phyloP scores from a whole-genome alignment of 2,329 filamentous ascomycete genomes.

The Botrytis fabae region DNA sequence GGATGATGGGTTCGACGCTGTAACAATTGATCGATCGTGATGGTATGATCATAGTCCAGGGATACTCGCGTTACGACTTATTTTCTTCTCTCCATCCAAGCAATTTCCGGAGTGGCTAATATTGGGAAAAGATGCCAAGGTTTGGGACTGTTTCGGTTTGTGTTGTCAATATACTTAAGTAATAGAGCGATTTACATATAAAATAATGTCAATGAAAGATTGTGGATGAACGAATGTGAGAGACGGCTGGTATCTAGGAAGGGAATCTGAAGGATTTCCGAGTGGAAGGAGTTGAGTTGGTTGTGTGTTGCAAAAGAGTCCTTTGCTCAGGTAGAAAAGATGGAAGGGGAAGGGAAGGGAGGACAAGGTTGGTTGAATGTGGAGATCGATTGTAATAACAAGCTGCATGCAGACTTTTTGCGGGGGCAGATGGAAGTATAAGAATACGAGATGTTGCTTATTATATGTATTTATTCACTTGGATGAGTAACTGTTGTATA shows the following conservation, averaged over 20 bases:
- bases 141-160: not conserved
- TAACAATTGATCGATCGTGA: not conserved
- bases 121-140: conserved; percentile 1
- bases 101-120: conserved; percentile 14
- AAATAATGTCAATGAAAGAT: not conserved
- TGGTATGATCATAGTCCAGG: not conserved
- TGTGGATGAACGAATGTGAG: conserved; percentile 3
- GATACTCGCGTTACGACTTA: not conserved
- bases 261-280: not conserved
- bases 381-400: not conserved
- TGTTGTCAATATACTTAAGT: not conserved
- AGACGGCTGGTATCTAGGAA: not conserved
- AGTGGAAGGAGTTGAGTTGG: not conserved
- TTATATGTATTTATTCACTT: not conserved
- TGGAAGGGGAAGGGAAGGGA: not conserved
- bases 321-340: not conserved
- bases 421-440: not conserved
- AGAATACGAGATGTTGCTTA: not conserved
- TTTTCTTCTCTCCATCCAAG: not conserved
- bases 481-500: not conserved
- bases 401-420: not conserved
- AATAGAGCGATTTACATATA: not conserved
- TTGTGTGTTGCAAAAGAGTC: not conserved
- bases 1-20: not conserved
- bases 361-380: not conserved